These are phyloP conservation scores for Laetiporus sulphureus DNA, from an alignment of 1,284 basidiomycete genomes.

Conservation along the genomic window DNA sequence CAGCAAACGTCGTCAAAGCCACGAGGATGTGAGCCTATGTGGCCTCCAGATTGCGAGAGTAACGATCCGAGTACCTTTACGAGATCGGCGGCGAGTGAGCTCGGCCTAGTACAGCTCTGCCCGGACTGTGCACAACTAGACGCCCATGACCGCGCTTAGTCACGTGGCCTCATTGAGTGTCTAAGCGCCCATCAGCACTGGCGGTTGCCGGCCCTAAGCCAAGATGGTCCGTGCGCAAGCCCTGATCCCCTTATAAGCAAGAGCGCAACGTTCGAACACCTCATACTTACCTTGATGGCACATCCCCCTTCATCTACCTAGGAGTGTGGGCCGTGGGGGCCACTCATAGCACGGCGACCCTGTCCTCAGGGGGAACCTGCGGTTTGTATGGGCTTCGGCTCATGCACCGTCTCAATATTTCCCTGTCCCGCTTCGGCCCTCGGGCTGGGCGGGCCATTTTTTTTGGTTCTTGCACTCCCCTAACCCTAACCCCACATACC, in stretches of 20 bases:
- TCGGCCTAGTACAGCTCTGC: too few relatives aligned
- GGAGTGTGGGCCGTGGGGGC: constrained; percentile 22
- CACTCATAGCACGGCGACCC: constrained; percentile 9
- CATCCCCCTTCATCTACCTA: constrained; percentile 14
- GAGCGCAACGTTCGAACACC: neutral
- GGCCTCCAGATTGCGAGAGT: too few relatives aligned
- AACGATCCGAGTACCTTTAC: too few relatives aligned
- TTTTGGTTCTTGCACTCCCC: constrained; percentile 12
- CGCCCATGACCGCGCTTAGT: too few relatives aligned
- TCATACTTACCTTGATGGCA: constrained; percentile 41
- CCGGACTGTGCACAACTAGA: too few relatives aligned
- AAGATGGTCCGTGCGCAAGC: neutral
- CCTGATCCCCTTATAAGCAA: neutral
- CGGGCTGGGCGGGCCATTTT: constrained; percentile 30
- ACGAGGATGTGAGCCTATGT: too few relatives aligned
- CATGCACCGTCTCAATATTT: constrained; percentile 49
- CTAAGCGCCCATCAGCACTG: too few relatives aligned
- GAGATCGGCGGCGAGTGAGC: too few relatives aligned
- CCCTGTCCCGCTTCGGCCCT: constrained; percentile 53
- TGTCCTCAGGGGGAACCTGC: constrained; percentile 24
- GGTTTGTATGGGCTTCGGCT: constrained; percentile 26
- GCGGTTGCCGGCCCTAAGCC: too few relatives aligned
- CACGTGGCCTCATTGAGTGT: too few relatives aligned
- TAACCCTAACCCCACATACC: constrained; percentile 7
- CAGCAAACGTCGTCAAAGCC: too few relatives aligned